Evolutionary conservation across 306 rosid genomes (phyloP).

Genomic region (Cicer yamashitae): DNA sequence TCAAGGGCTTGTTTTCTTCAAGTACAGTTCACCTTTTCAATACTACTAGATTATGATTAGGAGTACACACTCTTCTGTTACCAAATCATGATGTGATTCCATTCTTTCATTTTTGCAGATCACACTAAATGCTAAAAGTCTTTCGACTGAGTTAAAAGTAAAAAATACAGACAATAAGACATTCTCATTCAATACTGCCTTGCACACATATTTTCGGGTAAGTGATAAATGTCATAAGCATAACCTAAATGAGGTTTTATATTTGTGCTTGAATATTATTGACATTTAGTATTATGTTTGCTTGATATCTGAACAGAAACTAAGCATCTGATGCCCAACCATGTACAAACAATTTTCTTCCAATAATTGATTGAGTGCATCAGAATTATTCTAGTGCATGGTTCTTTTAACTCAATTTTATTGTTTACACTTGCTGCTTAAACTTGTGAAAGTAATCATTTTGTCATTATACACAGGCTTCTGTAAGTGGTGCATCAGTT

Average conservation of each 20-base stretch:
- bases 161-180: constrained; percentile 82
- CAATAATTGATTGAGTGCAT: constrained; percentile 20
- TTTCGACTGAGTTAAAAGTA: constrained; percentile 75
- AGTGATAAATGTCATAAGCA: constrained; percentile 46
- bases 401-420: constrained; percentile 26
- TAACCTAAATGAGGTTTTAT: constrained; percentile 33
- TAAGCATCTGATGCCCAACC: constrained; percentile 13
- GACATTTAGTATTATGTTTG: constrained; percentile 7
- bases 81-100: constrained; percentile 15
- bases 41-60: background rate
- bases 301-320: constrained; percentile 39
- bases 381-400: background rate
- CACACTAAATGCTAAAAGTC: constrained; percentile 64
- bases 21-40: constrained; percentile 30
- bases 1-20: constrained; percentile 44
- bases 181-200: constrained; percentile 82
- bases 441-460: constrained; percentile 38
- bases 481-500: constrained; percentile 73
- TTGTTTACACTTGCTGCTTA: constrained; percentile 28
- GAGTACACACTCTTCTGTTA: constrained; percentile 21
- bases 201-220: constrained; percentile 89
- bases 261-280: constrained; percentile 20
- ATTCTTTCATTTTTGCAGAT: constrained; percentile 60
- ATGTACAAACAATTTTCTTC: constrained; percentile 12
- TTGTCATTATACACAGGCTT: constrained; percentile 66